phyloP scores from a whole-genome alignment of 441 rosid species.

The Omphalea diandra region DNA sequence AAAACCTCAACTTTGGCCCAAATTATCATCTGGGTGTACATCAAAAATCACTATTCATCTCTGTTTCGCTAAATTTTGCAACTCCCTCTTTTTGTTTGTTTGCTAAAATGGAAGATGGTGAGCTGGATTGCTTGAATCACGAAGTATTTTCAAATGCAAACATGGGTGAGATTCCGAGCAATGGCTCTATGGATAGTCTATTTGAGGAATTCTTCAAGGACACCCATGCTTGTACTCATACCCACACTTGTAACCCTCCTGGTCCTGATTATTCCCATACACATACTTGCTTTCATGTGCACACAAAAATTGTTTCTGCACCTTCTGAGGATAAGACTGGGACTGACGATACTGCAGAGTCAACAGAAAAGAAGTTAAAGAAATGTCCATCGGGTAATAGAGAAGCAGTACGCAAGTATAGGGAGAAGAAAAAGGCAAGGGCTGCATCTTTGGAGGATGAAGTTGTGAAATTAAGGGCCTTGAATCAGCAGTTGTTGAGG shows the following conservation, averaged over 20 bases:
- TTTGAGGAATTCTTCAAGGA: constrained; percentile 74
- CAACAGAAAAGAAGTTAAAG: constrained; percentile 53
- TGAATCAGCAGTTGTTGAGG: constrained; percentile 85
- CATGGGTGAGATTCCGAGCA: constrained; percentile 58
- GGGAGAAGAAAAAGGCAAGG: constrained; percentile 96
- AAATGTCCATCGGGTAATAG: constrained; percentile 77
- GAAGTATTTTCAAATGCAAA: constrained; percentile 59
- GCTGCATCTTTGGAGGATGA: constrained; percentile 94
- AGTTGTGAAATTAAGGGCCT: constrained; percentile 58
- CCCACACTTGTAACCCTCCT: constrained; percentile 94
- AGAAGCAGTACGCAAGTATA: constrained; percentile 93
- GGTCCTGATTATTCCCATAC: constrained; percentile 94
- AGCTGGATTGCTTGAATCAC: constrained; percentile 79
- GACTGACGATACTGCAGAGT: constrained; percentile 77
- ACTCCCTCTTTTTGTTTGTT: neutral
- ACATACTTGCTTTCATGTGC: constrained; percentile 91
- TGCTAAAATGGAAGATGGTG: constrained; percentile 80
- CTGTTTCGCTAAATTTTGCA: neutral
- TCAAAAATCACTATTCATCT: constrained; percentile 6
- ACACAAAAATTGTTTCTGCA: constrained; percentile 76
- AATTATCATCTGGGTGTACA: constrained; percentile 16
- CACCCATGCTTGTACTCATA: constrained; percentile 80
- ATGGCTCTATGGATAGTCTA: constrained; percentile 78
- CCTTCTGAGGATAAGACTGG: constrained; percentile 63
- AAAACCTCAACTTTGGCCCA: neutral